Evolutionary conservation across 2,329 filamentous ascomycete genomes (phyloP).

Genomic region (Dactylonectria macrodidyma): DNA sequence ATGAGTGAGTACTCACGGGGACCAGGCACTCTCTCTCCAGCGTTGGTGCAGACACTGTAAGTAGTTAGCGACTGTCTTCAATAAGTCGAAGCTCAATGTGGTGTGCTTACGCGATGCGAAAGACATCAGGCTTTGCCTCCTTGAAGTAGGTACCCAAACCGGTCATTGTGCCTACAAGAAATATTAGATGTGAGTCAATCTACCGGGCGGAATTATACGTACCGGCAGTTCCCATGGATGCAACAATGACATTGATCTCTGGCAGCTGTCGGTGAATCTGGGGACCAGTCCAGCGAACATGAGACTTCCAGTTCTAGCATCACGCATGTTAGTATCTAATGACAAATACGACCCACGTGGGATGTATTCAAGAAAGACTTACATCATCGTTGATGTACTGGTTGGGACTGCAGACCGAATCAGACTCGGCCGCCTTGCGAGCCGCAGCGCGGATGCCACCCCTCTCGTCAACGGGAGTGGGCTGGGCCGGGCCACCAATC

Average conservation of each 20-base stretch:
- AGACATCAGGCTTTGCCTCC: constrained; percentile 63
- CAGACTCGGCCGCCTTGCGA: constrained; percentile 48
- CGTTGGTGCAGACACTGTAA: constrained; percentile 68
- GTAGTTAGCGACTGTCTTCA: constrained; percentile 23
- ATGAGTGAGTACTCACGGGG: constrained; percentile 67
- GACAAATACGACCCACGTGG: fast-evolving
- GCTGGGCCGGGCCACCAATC: constrained; percentile 53
- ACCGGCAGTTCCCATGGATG: constrained; percentile 67
- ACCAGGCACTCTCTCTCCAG: constrained; percentile 71
- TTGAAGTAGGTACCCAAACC: constrained; percentile 68
- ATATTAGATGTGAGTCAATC: not conserved
- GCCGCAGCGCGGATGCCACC: constrained; percentile 51
- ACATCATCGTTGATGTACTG: constrained; percentile 55
- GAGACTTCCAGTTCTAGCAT: constrained; percentile 65
- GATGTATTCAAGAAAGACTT: constrained; percentile 6
- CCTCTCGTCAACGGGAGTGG: constrained; percentile 50
- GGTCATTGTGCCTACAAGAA: constrained; percentile 57
- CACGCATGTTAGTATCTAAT: constrained; percentile 1
- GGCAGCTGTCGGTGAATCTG: constrained; percentile 71
- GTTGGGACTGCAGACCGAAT: constrained; percentile 50
- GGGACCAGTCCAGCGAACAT: constrained; percentile 72
- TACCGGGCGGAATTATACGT: not conserved
- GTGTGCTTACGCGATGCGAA: constrained; percentile 50
- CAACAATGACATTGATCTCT: constrained; percentile 68
- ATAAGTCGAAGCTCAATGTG: too few relatives aligned